phyloP scores from a whole-genome alignment of 2,329 filamentous ascomycete species.

The Beauveria sp. region DNA sequence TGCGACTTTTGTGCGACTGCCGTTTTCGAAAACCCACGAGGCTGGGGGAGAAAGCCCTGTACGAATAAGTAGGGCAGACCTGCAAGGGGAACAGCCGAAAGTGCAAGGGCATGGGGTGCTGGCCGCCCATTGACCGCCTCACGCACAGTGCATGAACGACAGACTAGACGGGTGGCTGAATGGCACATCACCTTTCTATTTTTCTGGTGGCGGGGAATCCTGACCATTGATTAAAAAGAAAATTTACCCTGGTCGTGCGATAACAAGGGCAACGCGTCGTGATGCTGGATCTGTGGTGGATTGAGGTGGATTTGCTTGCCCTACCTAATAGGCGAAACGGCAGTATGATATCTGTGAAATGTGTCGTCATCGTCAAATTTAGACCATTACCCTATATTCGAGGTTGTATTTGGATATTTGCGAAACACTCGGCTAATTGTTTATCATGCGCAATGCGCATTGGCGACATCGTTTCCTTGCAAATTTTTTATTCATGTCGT shows the following conservation, averaged over 20 bases:
- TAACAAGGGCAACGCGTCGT: not conserved
- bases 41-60: not conserved
- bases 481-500: no score
- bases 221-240: not conserved
- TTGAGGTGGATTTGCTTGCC: constrained; percentile 4
- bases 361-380: not conserved
- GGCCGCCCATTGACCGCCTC: constrained; percentile 9
- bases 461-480: not conserved
- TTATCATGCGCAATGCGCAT: constrained; percentile 8
- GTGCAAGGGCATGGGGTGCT: not conserved
- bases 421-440: not conserved
- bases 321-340: constrained; percentile 3
- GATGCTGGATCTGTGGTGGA: not conserved
- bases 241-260: constrained; percentile 1
- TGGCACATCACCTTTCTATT: not conserved
- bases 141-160: constrained; percentile 8
- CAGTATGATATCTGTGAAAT: not conserved
- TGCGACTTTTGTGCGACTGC: not conserved
- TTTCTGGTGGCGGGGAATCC: constrained; percentile 4
- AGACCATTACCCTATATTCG: constrained; percentile 1
- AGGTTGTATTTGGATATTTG: not conserved
- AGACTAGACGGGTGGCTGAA: constrained; percentile 4
- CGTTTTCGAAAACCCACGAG: constrained; percentile 2
- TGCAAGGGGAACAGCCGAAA: not conserved
- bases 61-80: not conserved